phyloP scores from a whole-genome alignment of 495 filamentous ascomycete genomes.

The Penicillium tannophilum region DNA sequence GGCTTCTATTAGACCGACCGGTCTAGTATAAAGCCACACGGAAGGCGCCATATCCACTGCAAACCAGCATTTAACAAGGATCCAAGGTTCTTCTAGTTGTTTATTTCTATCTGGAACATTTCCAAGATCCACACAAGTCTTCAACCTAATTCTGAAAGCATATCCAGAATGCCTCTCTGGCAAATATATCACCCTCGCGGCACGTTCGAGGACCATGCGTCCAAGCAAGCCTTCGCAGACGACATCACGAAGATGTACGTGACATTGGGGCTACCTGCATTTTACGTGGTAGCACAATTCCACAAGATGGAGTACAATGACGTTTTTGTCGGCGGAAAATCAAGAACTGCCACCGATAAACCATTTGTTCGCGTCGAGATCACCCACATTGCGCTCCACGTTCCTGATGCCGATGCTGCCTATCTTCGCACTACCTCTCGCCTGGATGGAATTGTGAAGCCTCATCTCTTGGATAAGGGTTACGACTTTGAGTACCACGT shows the following conservation, averaged over 20 bases:
- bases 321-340: slow-evolving; percentile 19
- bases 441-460: slow-evolving; percentile 24
- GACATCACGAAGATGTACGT: slow-evolving; percentile 33
- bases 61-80: too few relatives aligned
- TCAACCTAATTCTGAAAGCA: not conserved
- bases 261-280: slow-evolving; percentile 25
- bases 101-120: too few relatives aligned
- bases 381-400: slow-evolving; percentile 22
- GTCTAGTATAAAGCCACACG: too few relatives aligned
- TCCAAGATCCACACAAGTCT: too few relatives aligned
- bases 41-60: too few relatives aligned
- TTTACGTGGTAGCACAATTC: slow-evolving; percentile 34
- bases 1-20: not conserved
- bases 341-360: not conserved
- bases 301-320: slow-evolving; percentile 9
- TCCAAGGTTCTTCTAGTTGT: too few relatives aligned
- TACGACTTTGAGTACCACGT: slow-evolving; percentile 33
- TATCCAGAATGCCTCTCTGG: slow-evolving; percentile 32
- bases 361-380: slow-evolving; percentile 29
- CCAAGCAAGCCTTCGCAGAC: slow-evolving; percentile 22
- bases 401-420: slow-evolving; percentile 14
- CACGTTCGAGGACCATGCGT: slow-evolving; percentile 15
- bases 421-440: slow-evolving; percentile 12
- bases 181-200: slow-evolving; percentile 29
- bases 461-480: slow-evolving; percentile 25